Evolutionary conservation across 805 yeast species (phyloP).

Genomic region (Starmerella floris): DNA sequence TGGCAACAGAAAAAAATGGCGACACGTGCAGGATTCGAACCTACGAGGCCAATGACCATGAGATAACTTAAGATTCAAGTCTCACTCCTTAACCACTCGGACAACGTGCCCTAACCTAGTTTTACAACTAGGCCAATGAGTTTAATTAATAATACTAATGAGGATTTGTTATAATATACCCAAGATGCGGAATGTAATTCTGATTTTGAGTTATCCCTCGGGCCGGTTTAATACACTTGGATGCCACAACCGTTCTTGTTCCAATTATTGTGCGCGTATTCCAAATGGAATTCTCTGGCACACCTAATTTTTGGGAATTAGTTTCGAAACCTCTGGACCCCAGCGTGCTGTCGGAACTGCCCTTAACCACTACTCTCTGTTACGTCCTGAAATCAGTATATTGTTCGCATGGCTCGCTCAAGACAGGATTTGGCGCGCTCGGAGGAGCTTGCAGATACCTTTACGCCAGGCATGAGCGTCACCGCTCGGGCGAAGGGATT

Average conservation of each 20-base stretch:
- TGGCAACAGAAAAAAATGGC: slow-evolving; percentile 23
- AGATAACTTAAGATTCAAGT: slow-evolving; percentile 29
- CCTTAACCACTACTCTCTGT: background rate
- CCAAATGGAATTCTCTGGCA: too few relatives aligned
- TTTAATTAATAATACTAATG: background rate
- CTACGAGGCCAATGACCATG: slow-evolving; percentile 33
- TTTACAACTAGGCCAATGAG: background rate
- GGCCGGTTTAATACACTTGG: too few relatives aligned
- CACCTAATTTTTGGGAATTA: too few relatives aligned
- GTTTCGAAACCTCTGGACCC: too few relatives aligned
- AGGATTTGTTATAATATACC: too few relatives aligned
- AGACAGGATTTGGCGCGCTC: background rate
- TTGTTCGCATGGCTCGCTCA: background rate
- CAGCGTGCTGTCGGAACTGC: too few relatives aligned
- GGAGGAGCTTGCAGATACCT: slow-evolving; percentile 31
- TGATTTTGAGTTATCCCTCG: too few relatives aligned
- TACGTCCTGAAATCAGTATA: background rate
- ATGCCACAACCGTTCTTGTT: too few relatives aligned
- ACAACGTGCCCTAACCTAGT: slow-evolving; percentile 26
- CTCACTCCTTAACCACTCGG: slow-evolving; percentile 36
- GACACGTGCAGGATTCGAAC: slow-evolving; percentile 34
- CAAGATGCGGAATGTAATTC: too few relatives aligned
- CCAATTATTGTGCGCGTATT: too few relatives aligned
- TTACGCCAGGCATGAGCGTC: slow-evolving; percentile 39
- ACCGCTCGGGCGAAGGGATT: slow-evolving; percentile 70